Evolutionary conservation across 106 monocot genomes (phyloP), one percentile per base, ranked within the genome.

Genomic region (Apostasia shenzhenica): DNA sequence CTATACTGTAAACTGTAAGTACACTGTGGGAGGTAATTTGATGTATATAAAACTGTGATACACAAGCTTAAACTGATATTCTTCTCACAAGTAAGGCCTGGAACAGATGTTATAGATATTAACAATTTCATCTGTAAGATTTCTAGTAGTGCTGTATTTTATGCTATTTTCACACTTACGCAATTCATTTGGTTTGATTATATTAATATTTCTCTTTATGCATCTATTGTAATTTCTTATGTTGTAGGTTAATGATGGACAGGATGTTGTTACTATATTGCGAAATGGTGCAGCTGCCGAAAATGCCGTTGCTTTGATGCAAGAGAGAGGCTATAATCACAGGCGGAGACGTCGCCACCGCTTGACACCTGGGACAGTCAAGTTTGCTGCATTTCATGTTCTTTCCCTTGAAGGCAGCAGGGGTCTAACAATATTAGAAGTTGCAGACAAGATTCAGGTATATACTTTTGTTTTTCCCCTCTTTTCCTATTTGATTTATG

Each of bases 401-500:
- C 99, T 99, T 41, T 93, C 99, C 45, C 83, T 99, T 50, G 99
- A 93, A 66, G 93, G 93, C 70, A 82, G 84, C 70, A 78, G 69
- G 66, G 93, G 99, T 26, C 69, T 99, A 42, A 90, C 99, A 41
- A 99, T 99, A 44, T 73, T 99, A 52, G 93, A 93, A 76, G 99
- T 99, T 70, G 99, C 99, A 55, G 93, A 90, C 41, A 99, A 80
- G 76, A 99, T 99, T 80, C 99, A 99, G 90, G 99, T 99, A 83
- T n/a, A 38, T 70, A 0, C 10, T 11, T 53, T 50, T 74, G 1
- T 68, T 4, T 41, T 37, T 60, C 38, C 47, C 41, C 37, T 75
- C 14, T 58, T 74, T 26, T 58, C 1, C 49, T 72, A 5, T 60
- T 70, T 14, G 53, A 13, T 38, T 14, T 45, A 8, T 60, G 7